Base-by-base conservation (phyloP, 139 green algal genomes). In the Axilococcus clingmanii region DNA sequence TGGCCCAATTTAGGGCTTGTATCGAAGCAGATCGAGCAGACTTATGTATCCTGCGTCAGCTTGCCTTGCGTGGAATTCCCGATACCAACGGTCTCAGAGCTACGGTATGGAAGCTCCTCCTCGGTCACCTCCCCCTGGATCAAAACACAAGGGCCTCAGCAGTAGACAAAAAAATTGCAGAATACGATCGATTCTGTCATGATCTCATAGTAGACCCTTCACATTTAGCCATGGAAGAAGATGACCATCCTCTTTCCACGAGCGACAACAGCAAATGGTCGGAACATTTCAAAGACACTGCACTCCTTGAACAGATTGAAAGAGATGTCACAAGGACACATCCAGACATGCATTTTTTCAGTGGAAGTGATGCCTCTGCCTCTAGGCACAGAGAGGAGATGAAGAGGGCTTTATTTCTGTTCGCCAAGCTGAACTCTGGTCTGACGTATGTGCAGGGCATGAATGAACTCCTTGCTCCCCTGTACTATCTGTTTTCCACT, bases 371-470 rank as follows among this genome's bases (percentile, higher is more conserved):
- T 6, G 57, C 58, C 4, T 53, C 27, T 4, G 12, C 33, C 2
- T 57, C 63, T 4, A 53, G 36, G 11, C 75, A 78, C 40, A 22
- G 72, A 15, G 33, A 54, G 19, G 29, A 45, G 17, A 82, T 96
- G 70, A 71, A 72, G 36, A 73, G 88, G 4, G 75, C 72, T 14
- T 73, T 98, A n/a, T 95, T 97, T 57, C 70, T 98, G 20, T 98
- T 83, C 59, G 88, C 90, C 35, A 98, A 98, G 69, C 79, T 97
- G 33, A 98, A 98, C 72, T 88, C 90, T 1, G 90, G 90, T 19
- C 68, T 97, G 35, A 52, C 68, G 1, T 97, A 97, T 68, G 90
- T 97, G 45, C 90, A 96, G 54, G 90, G 90, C 68, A 97, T 97
- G 89, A 97, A 97, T 69, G 90, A 97, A 73, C 74, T 97, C 52